Evolutionary conservation across 495 filamentous ascomycete genomes (phyloP), one percentile per base, ranked within the genome.

Genomic region (Penicillium chermesinum): DNA sequence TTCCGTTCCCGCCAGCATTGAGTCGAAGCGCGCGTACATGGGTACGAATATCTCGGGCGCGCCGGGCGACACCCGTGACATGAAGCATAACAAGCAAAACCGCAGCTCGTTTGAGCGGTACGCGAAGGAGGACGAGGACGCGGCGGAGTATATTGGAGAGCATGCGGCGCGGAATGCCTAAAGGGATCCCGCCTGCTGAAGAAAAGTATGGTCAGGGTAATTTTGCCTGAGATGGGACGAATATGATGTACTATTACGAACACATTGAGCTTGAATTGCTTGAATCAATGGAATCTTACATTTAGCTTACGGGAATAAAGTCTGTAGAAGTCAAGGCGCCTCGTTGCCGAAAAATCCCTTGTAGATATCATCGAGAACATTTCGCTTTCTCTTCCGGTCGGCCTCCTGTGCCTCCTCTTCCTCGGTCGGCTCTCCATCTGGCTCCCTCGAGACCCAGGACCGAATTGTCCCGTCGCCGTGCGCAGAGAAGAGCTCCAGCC

Each of bases 361-460:
- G 46, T 71, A 75, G 19, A 78, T 66, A 41, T 77, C 70, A 20
- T 73, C 71, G 6, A 76, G 62, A 41, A 71, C 65, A 54, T 79
- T 66, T 46, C 74, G 67, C 60, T 73, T 80, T 35, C 71, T 72
- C 44, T 78, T 81, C 22, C 75, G 68, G 47, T 66, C 60, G 1
- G 65, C 58, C 14, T 62, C 49, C 21, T 63, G 66, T 13, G 56
- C 55, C 45, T 74, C 62, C 46, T 75, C 66, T 16, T 63, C 63
- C 14, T 74, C 70, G 20, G 73, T 66, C 4, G 75, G 73, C 7
- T 73, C 71, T 12, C 79, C 77, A 37, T 82, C 79, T 10, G 75
- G 67, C 50, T 73, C 78, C 42, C 66, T 70, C 10, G 81, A 83
- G 7, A 72, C 77, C 63, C 84, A 79, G 7, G 63, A 54, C 15